Percentiles rank a stretch among this genome's conserved stretches.
phyloP scores from a whole-genome alignment of 2,329 filamentous ascomycete species.

The Diaporthe ampelina region DNA sequence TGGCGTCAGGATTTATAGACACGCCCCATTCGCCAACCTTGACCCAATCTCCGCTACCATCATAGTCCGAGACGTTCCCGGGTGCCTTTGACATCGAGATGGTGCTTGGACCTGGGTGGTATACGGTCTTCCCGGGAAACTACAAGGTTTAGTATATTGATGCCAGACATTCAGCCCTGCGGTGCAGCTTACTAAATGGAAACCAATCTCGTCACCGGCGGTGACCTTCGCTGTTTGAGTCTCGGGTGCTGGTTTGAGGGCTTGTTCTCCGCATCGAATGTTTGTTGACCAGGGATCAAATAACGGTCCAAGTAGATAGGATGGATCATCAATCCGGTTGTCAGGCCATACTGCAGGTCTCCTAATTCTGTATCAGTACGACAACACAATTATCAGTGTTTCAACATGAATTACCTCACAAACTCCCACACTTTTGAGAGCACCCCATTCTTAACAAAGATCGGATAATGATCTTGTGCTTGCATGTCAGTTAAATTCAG shows the following conservation, averaged over 20 bases:
- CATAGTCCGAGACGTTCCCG: neutral
- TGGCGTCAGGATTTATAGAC: neutral
- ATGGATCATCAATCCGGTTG: neutral
- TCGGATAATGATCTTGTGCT: neutral
- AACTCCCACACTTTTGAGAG: slow-evolving; percentile 1
- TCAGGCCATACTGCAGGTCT: neutral
- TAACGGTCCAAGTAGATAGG: neutral
- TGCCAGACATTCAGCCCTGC: neutral
- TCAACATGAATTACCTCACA: neutral
- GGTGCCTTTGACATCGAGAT: neutral
- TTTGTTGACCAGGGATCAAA: neutral
- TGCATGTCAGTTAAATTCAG: neutral
- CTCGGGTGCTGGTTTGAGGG: neutral
- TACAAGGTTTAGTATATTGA: neutral
- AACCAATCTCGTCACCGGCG: slow-evolving; percentile 1
- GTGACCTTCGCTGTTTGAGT: neutral
- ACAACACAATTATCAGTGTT: neutral
- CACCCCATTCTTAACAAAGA: neutral
- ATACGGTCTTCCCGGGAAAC: neutral
- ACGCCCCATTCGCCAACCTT: neutral
- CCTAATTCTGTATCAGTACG: neutral
- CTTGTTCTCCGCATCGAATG: neutral
- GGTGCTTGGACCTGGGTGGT: neutral
- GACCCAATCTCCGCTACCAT: neutral
- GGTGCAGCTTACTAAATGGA: neutral